These are phyloP conservation scores for Porodaedalea pini DNA, from an alignment of 1,284 basidiomycete species.

Conservation along the genomic window DNA sequence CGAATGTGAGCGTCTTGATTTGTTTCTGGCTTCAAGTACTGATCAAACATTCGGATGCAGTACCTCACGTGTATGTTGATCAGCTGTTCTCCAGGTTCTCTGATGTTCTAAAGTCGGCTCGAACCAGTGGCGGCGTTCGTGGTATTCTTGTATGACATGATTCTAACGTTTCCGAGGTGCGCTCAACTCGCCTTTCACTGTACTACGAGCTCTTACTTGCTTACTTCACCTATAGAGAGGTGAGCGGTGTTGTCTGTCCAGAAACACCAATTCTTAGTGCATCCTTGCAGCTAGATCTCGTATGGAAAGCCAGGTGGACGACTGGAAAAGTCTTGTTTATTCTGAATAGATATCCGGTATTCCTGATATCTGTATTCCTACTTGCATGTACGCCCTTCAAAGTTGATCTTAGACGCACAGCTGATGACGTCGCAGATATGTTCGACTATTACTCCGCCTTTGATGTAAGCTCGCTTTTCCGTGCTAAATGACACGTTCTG, in stretches of 20 bases:
- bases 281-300: slow-evolving; percentile 2
- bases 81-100: not conserved
- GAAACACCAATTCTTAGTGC: not conserved
- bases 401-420: not conserved
- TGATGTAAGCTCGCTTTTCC: not conserved
- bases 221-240: too few relatives aligned
- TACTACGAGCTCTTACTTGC: not conserved
- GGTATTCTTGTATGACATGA: slow-evolving; percentile 12
- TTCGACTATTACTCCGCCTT: not conserved
- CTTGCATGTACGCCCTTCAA: not conserved
- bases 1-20: slow-evolving; percentile 2
- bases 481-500: not conserved
- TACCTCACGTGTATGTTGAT: not conserved
- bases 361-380: slow-evolving; percentile 7
- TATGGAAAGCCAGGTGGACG: slow-evolving; percentile 14
- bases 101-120: not conserved
- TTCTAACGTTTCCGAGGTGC: slow-evolving; percentile 12
- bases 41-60: not conserved
- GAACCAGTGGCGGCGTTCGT: slow-evolving; percentile 10
- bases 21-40: not conserved
- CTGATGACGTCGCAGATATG: slow-evolving; percentile 1
- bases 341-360: slow-evolving; percentile 11
- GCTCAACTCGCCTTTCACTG: too few relatives aligned
- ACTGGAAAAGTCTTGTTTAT: slow-evolving; percentile 14
- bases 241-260: not conserved